A percentile compares a stretch with the other conserved stretches of the same genome.
phyloP scores from a whole-genome alignment of 2,329 filamentous ascomycete genomes.

The Beauveria sp. region DNA sequence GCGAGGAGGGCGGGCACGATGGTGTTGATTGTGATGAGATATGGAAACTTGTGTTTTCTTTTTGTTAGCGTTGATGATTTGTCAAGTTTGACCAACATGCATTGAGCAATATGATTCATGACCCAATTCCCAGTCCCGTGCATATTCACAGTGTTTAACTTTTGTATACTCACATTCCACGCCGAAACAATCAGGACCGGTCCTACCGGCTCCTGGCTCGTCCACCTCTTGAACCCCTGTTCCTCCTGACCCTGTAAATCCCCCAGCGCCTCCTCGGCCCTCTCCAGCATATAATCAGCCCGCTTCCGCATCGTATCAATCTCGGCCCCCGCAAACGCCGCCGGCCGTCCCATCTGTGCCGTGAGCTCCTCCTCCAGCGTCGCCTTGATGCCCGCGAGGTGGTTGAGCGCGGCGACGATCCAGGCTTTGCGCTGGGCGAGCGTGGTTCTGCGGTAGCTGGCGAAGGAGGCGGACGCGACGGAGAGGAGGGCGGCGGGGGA shows the following conservation, averaged over 20 bases:
- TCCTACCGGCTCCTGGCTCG: conserved; percentile 80
- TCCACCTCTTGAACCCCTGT: conserved; percentile 81
- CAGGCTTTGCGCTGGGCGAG: conserved; percentile 71
- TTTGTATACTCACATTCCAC: conserved; percentile 69
- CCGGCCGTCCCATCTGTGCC: conserved; percentile 90
- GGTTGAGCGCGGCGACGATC: conserved; percentile 67
- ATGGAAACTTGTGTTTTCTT: conserved; percentile 63
- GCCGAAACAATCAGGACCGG: conserved; percentile 86
- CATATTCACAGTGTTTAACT: background rate
- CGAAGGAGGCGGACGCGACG: conserved; percentile 64
- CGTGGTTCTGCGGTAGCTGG: conserved; percentile 65
- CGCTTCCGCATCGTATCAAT: conserved; percentile 78
- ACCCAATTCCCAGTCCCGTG: too few species aligned
- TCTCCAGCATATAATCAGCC: conserved; percentile 76
- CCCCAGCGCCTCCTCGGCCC: conserved; percentile 68
- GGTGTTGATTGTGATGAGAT: conserved; percentile 87
- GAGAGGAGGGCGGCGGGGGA: conserved; percentile 42
- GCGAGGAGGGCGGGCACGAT: conserved; percentile 84
- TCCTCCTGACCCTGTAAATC: conserved; percentile 78
- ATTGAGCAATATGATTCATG: too few species aligned
- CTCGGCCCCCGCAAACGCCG: conserved; percentile 77
- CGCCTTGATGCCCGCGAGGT: conserved; percentile 65
- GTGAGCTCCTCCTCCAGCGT: conserved; percentile 78
- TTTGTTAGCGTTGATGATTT: conserved; percentile 10
- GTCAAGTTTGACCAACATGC: too few species aligned